A percentile compares a stretch with the other conserved stretches of the same genome.
phyloP scores from a whole-genome alignment of 345 rosid genomes.

The Luvunga scandens region DNA sequence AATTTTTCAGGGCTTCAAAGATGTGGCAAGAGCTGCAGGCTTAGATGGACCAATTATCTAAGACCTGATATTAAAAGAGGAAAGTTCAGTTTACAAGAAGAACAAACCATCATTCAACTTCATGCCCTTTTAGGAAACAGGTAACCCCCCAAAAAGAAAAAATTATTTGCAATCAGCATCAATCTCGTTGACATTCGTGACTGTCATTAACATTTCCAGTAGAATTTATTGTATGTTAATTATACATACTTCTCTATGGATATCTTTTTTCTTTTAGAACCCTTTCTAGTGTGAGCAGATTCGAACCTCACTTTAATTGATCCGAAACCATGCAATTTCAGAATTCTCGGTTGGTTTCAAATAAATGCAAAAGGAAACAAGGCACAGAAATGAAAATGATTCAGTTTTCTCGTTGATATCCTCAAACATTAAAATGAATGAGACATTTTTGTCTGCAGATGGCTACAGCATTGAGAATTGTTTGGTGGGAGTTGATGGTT shows the following conservation, averaged over 20 bases:
- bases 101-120: slow-evolving; percentile 92
- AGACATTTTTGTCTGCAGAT: slow-evolving; percentile 13
- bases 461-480: slow-evolving; percentile 14
- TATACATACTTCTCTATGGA: not conserved
- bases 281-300: not conserved
- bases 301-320: not conserved
- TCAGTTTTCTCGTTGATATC: slow-evolving; percentile 8
- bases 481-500: slow-evolving; percentile 5
- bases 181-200: not conserved
- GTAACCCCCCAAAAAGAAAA: slow-evolving; percentile 17
- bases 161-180: not conserved
- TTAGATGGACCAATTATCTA: slow-evolving; percentile 92
- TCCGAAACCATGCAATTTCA: not conserved
- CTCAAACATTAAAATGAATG: not conserved
- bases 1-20: slow-evolving; percentile 64
- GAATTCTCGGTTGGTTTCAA: not conserved
- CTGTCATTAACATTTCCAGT: not conserved
- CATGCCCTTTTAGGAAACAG: slow-evolving; percentile 96
- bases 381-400: slow-evolving; percentile 4
- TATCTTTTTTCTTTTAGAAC: too few species aligned
- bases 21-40: slow-evolving; percentile 94
- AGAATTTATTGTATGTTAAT: not conserved
- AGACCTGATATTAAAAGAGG: slow-evolving; percentile 96
- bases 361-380: not conserved
- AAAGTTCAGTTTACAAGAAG: slow-evolving; percentile 85